Evolutionary conservation across 495 filamentous ascomycete genomes (phyloP).

Genomic region (Penicillium ucsense): DNA sequence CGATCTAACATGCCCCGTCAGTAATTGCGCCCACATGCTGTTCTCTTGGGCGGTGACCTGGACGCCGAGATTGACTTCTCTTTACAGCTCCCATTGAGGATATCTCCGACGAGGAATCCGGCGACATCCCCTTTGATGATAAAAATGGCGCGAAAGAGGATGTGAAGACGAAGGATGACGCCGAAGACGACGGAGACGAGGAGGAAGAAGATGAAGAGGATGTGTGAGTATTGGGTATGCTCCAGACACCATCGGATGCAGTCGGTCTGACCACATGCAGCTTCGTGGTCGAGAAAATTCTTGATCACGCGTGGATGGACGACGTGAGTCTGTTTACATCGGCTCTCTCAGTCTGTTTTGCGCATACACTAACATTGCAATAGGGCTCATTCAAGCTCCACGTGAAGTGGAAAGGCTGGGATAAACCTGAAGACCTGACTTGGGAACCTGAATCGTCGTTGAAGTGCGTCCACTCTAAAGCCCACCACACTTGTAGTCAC

Average conservation of each 20-base stretch:
- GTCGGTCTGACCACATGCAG: constrained; percentile 31
- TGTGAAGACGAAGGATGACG: background rate
- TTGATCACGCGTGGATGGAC: constrained; percentile 34
- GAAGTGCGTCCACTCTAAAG: constrained; percentile 18
- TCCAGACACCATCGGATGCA: background rate
- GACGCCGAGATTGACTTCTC: constrained; percentile 8
- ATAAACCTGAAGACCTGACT: constrained; percentile 43
- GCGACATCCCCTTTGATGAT: constrained; percentile 31
- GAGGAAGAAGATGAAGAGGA: constrained; percentile 20
- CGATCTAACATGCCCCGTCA: constrained; percentile 29
- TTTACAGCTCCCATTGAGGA: constrained; percentile 29
- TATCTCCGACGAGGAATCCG: constrained; percentile 39
- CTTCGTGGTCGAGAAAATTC: constrained; percentile 53
- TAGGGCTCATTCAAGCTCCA: constrained; percentile 37
- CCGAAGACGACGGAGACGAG: constrained; percentile 17
- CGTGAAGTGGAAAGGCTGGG: constrained; percentile 59
- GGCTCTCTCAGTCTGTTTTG: background rate
- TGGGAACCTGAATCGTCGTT: constrained; percentile 53
- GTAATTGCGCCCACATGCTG: constrained; percentile 14
- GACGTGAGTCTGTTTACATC: constrained; percentile 17
- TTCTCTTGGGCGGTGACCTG: constrained; percentile 1
- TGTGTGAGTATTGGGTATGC: constrained; percentile 20
- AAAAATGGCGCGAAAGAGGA: constrained; percentile 11
- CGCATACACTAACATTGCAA: constrained; percentile 8
- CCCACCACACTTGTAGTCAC: background rate